Base-by-base conservation (phyloP, 1,139 yeast genomes). In the Candida sojae region DNA sequence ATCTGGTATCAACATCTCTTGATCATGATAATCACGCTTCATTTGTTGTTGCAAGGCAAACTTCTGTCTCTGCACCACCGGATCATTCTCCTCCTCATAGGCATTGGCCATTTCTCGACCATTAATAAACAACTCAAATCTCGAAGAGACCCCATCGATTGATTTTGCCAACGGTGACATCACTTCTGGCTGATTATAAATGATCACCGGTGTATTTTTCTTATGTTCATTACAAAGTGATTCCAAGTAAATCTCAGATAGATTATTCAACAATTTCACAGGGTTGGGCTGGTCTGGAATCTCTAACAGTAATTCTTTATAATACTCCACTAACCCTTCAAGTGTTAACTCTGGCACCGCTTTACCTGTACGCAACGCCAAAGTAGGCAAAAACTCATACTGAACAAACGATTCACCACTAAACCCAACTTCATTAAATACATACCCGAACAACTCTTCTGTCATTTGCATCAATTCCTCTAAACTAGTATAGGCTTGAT, bases 81-180 rank as follows among this genome's bases (percentile, higher is more conserved):
- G 99, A 40, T 86, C 82, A 64, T 95, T 95, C 62, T 93, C 98
- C 66, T 95, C 99, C 59, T 93, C 99, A 62, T 95, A 95, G 0
- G 99, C 96, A 64, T 95, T 95, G 36, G 86, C 88, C 56, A 86
- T 86, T 64, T 95, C 99, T 55, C 80, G 79, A 0, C 95, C 92
- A 43, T 78, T 69, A 49, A 93, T 85, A 60, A 89, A 91, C 42
- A 93, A 67, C 66, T 95, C 99, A 62, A 92, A 93, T 42, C 99
- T 70, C 30, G 78, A 72, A 0, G 95, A 86, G 1, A 86, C 67
- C 3, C 67, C 57, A 0, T 66, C 55, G 0, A 40, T 48, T 0
- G 92, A 83, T 63, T 93, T 93, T 1, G 98, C 91, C 43, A 95
- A 70, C 6, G 99, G 97, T 0, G 98, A 89, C 75, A 92, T 74